Evolutionary conservation across 345 rosid species (phyloP), one percentile per base, ranked within the genome.

Genomic region (Pistacia atlantica): DNA sequence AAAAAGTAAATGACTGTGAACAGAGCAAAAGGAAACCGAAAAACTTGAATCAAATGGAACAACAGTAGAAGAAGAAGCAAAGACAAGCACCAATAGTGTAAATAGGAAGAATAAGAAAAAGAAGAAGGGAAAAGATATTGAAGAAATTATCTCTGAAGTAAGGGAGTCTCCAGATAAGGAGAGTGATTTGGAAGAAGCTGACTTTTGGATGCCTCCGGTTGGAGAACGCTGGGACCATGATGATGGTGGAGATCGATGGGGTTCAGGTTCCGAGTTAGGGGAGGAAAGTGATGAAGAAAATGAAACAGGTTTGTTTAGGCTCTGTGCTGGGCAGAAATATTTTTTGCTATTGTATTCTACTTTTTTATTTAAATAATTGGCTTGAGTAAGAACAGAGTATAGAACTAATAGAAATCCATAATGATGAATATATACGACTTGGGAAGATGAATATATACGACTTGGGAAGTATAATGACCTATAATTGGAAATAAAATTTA

Each of bases 221-320:
- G 98, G 97, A n/a, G 90, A 89, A 3, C 92, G 97, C 3, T 90
- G 97, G 89, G 97, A 87, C 85, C 86, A 84, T 56, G 93, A 91
- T 22, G 88, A 87, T 20, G 89, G 89, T 75, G 86, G 85, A 64
- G 90, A 83, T 80, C 79, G 91, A 65, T 87, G 94, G 92, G 90
- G 88, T 81, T 92, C 95, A 11, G 93, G 75, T 73, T 86, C 83
- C 18, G 91, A 91, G 60, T 69, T 76, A 4, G 92, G 65, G 48
- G 77, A 68, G 62, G 89, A 82, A 63, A 73, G 45, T 55, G 81
- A 72, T 69, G 93, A 86, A 75, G 91, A 80, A 67, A 82, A 85
- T 45, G 78, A 20, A 76, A 74, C 83, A 85, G 98, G 92, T 86
- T 17, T 55, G 83, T 12, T 69, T 69, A 18, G n/a, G 58, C 33